Evolutionary conservation across 306 rosid species (phyloP).

Genomic region (Inga leiocalycina): DNA sequence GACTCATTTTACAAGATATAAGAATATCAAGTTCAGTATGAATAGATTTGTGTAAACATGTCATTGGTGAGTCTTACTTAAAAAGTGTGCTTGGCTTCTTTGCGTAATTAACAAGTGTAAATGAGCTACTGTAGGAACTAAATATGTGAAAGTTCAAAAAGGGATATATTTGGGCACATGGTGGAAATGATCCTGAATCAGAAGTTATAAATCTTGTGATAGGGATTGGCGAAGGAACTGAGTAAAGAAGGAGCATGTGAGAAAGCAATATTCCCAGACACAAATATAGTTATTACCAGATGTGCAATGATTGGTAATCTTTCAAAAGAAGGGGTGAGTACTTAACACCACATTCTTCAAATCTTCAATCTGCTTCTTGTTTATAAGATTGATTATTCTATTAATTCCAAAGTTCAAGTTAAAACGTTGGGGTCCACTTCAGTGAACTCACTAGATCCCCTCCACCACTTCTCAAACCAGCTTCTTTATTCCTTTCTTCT

Average conservation of each 20-base stretch:
- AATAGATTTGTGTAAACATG: not conserved
- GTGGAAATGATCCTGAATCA: conserved; percentile 4
- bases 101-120: not conserved
- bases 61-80: not conserved
- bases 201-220: conserved; percentile 8
- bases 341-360: not conserved
- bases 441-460: not conserved
- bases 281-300: conserved; percentile 47
- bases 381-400: not conserved
- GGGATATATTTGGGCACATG: not conserved
- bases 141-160: not conserved
- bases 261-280: conserved; percentile 82
- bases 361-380: not conserved
- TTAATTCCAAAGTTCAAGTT: not conserved
- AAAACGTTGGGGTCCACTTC: not conserved
- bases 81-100: not conserved
- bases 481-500: not conserved
- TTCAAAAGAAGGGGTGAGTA: conserved; percentile 72
- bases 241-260: conserved; percentile 90
- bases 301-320: conserved; percentile 84
- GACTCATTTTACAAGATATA: not conserved
- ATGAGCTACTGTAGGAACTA: not conserved
- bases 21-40: not conserved
- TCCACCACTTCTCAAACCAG: not conserved
- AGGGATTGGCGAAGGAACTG: conserved; percentile 86